Evolutionary conservation across 2,329 filamentous ascomycete species (phyloP).

Genomic region (Teratosphaeria destructans): DNA sequence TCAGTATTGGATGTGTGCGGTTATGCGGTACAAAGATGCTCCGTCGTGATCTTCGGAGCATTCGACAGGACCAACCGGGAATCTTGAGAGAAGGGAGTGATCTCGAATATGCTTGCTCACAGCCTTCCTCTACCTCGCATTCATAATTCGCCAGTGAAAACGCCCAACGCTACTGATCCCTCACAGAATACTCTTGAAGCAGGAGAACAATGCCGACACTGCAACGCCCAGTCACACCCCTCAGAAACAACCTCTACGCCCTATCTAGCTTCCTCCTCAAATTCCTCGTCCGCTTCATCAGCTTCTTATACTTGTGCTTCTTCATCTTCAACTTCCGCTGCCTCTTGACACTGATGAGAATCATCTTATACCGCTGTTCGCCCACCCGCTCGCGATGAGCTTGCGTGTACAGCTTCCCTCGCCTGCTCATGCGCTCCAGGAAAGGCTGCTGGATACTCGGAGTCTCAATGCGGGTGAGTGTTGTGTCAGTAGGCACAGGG

Average conservation of each 20-base stretch:
- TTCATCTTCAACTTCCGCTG: slow-evolving; percentile 98
- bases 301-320: slow-evolving; percentile 99
- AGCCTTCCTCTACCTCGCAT: too few relatives aligned
- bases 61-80: too few relatives aligned
- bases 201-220: not conserved
- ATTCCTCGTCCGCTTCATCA: slow-evolving; percentile 85
- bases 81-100: too few relatives aligned
- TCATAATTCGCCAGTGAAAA: not conserved
- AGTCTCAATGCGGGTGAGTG: slow-evolving; percentile 2
- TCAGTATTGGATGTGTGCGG: not conserved
- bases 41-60: not conserved
- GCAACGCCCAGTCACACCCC: not conserved
- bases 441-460: slow-evolving; percentile 39
- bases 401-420: slow-evolving; percentile 45
- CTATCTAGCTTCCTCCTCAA: slow-evolving; percentile 67
- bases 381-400: slow-evolving; percentile 7
- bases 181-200: not conserved
- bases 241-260: slow-evolving; percentile 7
- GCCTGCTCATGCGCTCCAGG: slow-evolving; percentile 58
- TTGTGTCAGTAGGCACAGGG: not conserved
- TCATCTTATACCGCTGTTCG: slow-evolving; percentile 42
- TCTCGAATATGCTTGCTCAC: too few relatives aligned
- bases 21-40: too few relatives aligned
- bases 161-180: not conserved
- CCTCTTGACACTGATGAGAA: slow-evolving; percentile 80